Base-by-base conservation (phyloP, 78 protist genomes). In the Monosiga brevicollis region DNA sequence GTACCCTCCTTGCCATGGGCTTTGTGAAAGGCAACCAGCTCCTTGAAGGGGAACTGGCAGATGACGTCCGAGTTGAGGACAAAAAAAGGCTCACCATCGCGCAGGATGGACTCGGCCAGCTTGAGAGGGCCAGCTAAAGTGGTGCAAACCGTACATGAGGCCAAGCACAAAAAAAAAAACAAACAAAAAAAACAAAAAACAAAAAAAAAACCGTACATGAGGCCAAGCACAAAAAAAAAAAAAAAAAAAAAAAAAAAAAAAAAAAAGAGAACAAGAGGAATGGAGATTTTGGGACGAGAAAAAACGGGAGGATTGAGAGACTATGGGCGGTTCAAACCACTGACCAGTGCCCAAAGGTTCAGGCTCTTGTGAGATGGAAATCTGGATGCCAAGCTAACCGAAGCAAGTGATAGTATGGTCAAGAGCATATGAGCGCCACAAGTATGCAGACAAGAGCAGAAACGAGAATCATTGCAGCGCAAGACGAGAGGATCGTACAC, bases 1-100 rank as follows among this genome's bases (percentile, higher is more conserved):
- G 98, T 96, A 70, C 98, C 99, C 82, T 95, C 97, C 35, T 70
- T 41, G 38, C 97, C 97, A 92, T 96, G 97, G 25, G 42, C n/a
- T 37, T 83, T 87, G 91, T 97, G 99, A 88, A 90, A 96, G 29
- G 71, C 90, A 20, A 92, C 71, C 62, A 97, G 73, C 73, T 92
- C 89, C n/a, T 70, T 49, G 54, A 96, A 80, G 41, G 96, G 97
- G 86, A 90, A 96, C 40, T 85, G 88, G 89, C 97, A 94, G 73
- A 86, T 93, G 49, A 96, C 87, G 89, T 96, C 97, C 71, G 91
- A 80, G 87, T 96, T 96, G 76, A 95, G 83, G 42, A 96, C 96
- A 79, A 95, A 95, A 88, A 95, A 93, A 29, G 95, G 94, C 76
- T 91, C 94, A 34, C 76, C 86, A 81, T 41, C 42, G 83, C 84